Evolutionary conservation across 2,329 filamentous ascomycete species (phyloP), one percentile per base, ranked within the genome.

Genomic region (Raffaelea ambrosiae): DNA sequence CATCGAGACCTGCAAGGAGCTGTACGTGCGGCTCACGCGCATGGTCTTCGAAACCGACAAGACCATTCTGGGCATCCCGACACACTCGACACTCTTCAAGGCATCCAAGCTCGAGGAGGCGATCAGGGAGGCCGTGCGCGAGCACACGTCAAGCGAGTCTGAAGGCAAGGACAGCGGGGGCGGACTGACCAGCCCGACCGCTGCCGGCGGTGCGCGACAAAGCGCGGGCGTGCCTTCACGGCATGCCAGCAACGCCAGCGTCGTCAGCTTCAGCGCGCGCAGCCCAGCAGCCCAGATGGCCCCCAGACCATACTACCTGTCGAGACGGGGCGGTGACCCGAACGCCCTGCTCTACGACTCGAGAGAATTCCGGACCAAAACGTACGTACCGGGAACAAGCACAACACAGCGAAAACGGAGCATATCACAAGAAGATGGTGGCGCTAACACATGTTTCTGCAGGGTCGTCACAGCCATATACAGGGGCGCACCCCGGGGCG

Each of bases 21-120:
- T 97, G 19, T 98, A 97, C 60, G 89, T 95, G 57, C 86, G 88
- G 58, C 84, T 98, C 77, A 98, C 93, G 29, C 83, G 86, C 59
- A 84, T 85, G 64, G 93, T 98, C 2, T 98, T 98, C 59, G 86
- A 97, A 69, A 97, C 93, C 5, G 93, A 98, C 70, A 98, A 98
- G 72, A 97, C 91, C 4, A 86, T 98, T 57, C 88, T 87, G 31
- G 93, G 93, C 11, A 95, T 98, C 50, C 93, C 93, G 0, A 96
- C 94, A 62, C 84, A 89, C 33, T 88, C 87, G 5, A 98, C 93
- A 0, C 69, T 98, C 23, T 98, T 97, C 78, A 98, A 98, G 68
- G 93, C 93, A 11, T 95, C 88, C 38, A 91, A 88, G 65, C 73
- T 98, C 42, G 91, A 98, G 33, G 88, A 96, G 57, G 91, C 90